Conservation (phyloP, 2,329 filamentous ascomycete genomes). For the Nigrospora oryzae region DNA sequence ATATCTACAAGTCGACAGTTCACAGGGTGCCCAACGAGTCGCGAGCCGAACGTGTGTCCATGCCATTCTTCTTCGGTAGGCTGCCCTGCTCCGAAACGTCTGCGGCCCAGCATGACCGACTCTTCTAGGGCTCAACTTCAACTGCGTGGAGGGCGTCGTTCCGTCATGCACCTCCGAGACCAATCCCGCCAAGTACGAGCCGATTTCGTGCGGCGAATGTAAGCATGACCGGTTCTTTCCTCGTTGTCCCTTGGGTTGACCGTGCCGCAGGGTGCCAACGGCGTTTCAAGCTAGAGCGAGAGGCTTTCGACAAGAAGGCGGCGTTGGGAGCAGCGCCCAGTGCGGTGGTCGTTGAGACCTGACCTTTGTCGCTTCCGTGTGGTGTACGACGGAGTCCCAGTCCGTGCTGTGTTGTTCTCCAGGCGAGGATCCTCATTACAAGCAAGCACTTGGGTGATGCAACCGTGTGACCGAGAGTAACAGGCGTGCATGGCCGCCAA, state of each 20-base stretch:
- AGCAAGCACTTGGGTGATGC: no score
- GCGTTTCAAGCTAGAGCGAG: conserved; percentile 21
- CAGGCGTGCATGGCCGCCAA: no score
- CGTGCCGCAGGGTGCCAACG: conserved; percentile 18
- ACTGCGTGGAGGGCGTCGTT: conserved; percentile 38
- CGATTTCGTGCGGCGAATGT: conserved; percentile 41
- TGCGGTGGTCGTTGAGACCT: conserved; percentile 11
- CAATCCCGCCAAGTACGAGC: conserved; percentile 39
- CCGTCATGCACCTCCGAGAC: conserved; percentile 34
- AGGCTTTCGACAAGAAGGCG: conserved; percentile 15
- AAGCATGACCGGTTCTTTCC: conserved; percentile 6
- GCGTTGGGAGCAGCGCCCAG: conserved; percentile 14
- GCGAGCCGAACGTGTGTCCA: conserved; percentile 34
- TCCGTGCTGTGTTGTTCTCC: no score
- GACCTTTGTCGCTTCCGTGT: not conserved
- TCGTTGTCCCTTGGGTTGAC: conserved; percentile 2
- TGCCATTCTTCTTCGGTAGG: conserved; percentile 48
- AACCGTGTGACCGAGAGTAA: no score
- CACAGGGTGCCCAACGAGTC: conserved; percentile 39
- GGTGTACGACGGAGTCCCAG: not conserved
- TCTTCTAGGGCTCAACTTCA: conserved; percentile 36
- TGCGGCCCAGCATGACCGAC: not conserved
- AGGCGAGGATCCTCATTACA: no score
- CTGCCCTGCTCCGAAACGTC: not conserved
- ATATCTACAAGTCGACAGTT: conserved; percentile 39